Conservation (phyloP, 1,284 basidiomycete species). For the Wallemia hederae region DNA sequence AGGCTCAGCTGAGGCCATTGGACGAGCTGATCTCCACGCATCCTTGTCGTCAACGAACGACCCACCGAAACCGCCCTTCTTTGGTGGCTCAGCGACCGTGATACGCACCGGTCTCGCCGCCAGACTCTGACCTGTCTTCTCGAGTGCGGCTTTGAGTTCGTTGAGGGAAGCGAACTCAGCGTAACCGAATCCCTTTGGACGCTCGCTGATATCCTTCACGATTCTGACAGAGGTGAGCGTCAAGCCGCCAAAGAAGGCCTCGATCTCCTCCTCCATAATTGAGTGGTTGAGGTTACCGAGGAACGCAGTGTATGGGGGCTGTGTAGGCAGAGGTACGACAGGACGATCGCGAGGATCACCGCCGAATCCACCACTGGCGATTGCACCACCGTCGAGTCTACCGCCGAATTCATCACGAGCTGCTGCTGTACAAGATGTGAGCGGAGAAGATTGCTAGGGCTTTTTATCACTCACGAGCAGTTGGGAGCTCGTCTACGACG, state of each 20-base stretch:
- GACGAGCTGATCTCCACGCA: not conserved
- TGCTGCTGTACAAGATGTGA: not conserved
- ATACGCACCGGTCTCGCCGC: slow-evolving; percentile 56
- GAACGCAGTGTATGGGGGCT: slow-evolving; percentile 83
- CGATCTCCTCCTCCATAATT: slow-evolving; percentile 52
- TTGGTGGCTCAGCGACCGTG: slow-evolving; percentile 82
- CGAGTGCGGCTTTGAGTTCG: slow-evolving; percentile 50
- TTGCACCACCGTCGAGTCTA: not conserved
- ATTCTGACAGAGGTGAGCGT: slow-evolving; percentile 65
- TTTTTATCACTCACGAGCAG: not conserved
- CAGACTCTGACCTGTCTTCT: slow-evolving; percentile 33
- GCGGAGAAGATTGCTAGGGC: not conserved
- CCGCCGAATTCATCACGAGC: not conserved
- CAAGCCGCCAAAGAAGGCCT: slow-evolving; percentile 37
- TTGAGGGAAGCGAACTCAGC: slow-evolving; percentile 70
- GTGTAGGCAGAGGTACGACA: slow-evolving; percentile 62
- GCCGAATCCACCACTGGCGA: not conserved
- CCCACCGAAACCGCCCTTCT: slow-evolving; percentile 13
- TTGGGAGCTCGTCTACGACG: not conserved
- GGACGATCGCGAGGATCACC: not conserved
- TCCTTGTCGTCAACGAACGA: not conserved
- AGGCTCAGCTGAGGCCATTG: not conserved
- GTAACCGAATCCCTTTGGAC: slow-evolving; percentile 93
- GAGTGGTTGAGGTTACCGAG: slow-evolving; percentile 90
- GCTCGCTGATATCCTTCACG: slow-evolving; percentile 57